Base-by-base conservation (phyloP, 495 filamentous ascomycete genomes). In the Tuber borchii region DNA sequence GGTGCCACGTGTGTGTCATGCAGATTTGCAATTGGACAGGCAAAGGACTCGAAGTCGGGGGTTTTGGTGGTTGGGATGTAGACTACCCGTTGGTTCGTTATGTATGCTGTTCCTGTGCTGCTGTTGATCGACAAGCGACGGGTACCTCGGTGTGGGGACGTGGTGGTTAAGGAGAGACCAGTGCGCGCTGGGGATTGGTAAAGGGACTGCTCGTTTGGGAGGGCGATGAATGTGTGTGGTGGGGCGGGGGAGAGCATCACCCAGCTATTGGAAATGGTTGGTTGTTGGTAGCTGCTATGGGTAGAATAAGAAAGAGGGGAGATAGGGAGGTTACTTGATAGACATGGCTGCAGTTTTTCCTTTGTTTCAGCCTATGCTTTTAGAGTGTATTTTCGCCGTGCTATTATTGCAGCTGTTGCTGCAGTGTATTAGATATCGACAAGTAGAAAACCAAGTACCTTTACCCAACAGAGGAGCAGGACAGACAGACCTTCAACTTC, bases 1-100 rank as follows among this genome's bases (percentile, higher is more conserved):
- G 95, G 92, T 10, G 91, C 89, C 73, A 97, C 93, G 81, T 93
- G 93, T n/a, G 90, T 91, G 84, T 99, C 95, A 84, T 90, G 89
- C 65, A 97, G 87, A 80, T 92, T 92, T 71, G 95, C 87, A 73
- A 97, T 90, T 34, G 95, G 95, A 0, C 91, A 89, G 39, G 93
- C 93, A 85, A 99, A 97, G 73, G 94, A 97, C 80, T 93, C 90
- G 80, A 98, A 88, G 42, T 88, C 85, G 14, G 89, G 85, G 19
- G 90, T 92, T 43, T 88, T 87, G 40, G 88, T 87, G 65, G 90
- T 85, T 19, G 95, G 95, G 43, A 98, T 91, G 82, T 96, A 99
- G 78, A 98, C 90, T 72, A 98, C 87, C 84, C 95, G 86, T 84
- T 97, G 92, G 79, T 95, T 99, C 56, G 95, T 97, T 79, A 99